A percentile compares a stretch with the other conserved stretches of the same genome.
Conservation (phyloP, 192 early-diverging fungal species). For the Jimgerdemannia flammicorona region DNA sequence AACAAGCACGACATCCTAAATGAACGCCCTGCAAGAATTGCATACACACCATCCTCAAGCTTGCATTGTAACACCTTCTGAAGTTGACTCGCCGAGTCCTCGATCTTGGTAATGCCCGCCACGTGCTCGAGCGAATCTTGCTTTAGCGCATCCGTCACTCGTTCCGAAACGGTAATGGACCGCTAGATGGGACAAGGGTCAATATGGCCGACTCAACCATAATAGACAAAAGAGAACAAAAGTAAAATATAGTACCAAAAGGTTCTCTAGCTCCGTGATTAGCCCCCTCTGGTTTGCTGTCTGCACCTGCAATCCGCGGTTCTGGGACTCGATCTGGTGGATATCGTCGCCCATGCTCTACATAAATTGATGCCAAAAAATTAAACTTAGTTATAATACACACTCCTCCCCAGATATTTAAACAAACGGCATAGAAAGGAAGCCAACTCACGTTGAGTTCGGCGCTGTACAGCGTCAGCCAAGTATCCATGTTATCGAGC, state of each 20-base stretch:
- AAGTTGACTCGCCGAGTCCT: conserved; percentile 61
- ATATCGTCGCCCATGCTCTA: conserved; percentile 93
- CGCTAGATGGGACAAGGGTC: conserved; percentile 17
- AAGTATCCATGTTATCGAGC: conserved; percentile 83
- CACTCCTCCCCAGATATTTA: not conserved
- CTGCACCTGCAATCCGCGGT: conserved; percentile 86
- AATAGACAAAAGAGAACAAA: not conserved
- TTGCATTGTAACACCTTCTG: conserved; percentile 63
- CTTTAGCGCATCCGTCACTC: conserved; percentile 57
- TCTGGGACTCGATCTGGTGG: conserved; percentile 90
- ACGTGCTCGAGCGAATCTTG: conserved; percentile 62
- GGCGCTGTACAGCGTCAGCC: conserved; percentile 80
- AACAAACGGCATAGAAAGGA: not conserved
- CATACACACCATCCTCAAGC: conserved; percentile 39
- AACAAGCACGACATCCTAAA: too few species aligned
- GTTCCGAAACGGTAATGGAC: conserved; percentile 59
- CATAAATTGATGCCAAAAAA: not conserved
- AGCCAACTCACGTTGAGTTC: conserved; percentile 69
- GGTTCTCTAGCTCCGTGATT: conserved; percentile 78
- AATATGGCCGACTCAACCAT: too few species aligned
- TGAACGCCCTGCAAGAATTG: not conserved
- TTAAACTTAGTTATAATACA: conserved; percentile 9
- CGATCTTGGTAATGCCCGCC: conserved; percentile 53
- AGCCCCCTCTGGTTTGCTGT: conserved; percentile 86
- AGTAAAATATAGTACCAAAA: conserved; percentile 51